Evolutionary conservation across 2,329 filamentous ascomycete species (phyloP), one percentile per base, ranked within the genome.

Genomic region (Hymenoscyphus occultus): DNA sequence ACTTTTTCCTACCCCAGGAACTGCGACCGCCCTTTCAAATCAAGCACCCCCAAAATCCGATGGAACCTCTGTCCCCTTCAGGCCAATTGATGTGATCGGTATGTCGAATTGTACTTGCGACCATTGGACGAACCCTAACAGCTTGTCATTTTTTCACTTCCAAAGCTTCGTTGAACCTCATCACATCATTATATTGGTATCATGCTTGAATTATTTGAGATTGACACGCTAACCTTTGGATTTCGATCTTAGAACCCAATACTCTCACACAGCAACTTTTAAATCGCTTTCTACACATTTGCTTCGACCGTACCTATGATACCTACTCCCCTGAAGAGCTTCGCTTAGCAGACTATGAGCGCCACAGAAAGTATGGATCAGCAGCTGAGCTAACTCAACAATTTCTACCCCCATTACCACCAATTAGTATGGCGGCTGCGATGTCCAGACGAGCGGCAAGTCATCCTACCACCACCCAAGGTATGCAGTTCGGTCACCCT

Each of bases 301-400:
- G 58, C 39, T 35, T 22, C 31, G 45, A 56, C 59, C 5, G 22
- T 14, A 2, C 39, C 39, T 62, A 62, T 28, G n/a, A 32, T 12
- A 19, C 56, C 12, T 56, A 39, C 22, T 66, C 64, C 14, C 57
- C 45, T 12, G 64, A 66, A 48, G 64, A 63, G 48, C 58, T 63
- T 35, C 61, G 61, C n/a, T 22, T 66, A 19, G 31, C 51, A 12
- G 61, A 66, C 39, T 65, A 62, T 31, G 6, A 9, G 7, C 9
- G 16, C 19, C 13, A 16, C 16, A 56, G 59, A 35, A 61, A 51
- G n/a, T 61, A 48, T 58, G 62, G 56, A 35, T 22, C 42, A 16
- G n/a, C 42, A 28, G 3, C 10, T 28, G 48, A n/a, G 22, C 12
- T 54, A 54, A 22, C 19, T 28, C n/a, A 22, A 54, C 19, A 13